Conservation (phyloP, 352 stramenopile species). For the Phytophthora cactorum region DNA sequence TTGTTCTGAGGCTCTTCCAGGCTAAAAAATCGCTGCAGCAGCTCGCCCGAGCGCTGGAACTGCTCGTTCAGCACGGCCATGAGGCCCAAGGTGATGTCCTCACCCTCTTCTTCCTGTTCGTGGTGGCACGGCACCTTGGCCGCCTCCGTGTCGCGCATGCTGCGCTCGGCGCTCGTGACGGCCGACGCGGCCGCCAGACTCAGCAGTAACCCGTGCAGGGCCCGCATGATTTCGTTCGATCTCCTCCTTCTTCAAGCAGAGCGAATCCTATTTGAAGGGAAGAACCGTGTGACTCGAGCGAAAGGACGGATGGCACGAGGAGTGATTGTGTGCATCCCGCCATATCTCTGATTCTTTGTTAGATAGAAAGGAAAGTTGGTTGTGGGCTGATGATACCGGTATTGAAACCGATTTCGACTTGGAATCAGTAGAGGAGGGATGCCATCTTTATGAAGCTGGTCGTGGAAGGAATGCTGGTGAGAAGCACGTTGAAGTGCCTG, state of each 20-base stretch:
- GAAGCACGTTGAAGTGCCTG: slow-evolving; percentile 17
- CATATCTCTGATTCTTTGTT: background rate
- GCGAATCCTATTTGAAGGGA: slow-evolving; percentile 37
- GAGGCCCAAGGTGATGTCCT: slow-evolving; percentile 24
- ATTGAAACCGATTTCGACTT: background rate
- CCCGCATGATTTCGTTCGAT: slow-evolving; percentile 21
- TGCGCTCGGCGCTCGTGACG: slow-evolving; percentile 23
- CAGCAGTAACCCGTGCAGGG: slow-evolving; percentile 30
- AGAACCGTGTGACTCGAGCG: slow-evolving; percentile 19
- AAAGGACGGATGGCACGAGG: slow-evolving; percentile 18
- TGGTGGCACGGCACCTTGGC: slow-evolving; percentile 18
- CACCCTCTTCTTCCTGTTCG: slow-evolving; percentile 8
- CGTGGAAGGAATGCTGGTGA: slow-evolving; percentile 21
- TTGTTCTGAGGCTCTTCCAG: slow-evolving; percentile 13
- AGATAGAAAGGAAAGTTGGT: slow-evolving; percentile 1
- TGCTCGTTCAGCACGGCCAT: slow-evolving; percentile 43
- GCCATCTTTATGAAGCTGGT: slow-evolving; percentile 11
- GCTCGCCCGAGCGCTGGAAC: slow-evolving; percentile 42
- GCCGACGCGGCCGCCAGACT: slow-evolving; percentile 27
- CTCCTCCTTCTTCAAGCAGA: slow-evolving; percentile 43
- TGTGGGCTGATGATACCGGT: slow-evolving; percentile 2
- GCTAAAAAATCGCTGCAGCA: slow-evolving; percentile 50
- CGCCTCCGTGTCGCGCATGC: slow-evolving; percentile 5
- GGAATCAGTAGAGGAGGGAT: slow-evolving; percentile 7
- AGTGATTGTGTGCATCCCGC: slow-evolving; percentile 2